Evolutionary conservation across 495 filamentous ascomycete genomes (phyloP).

Genomic region (Lasiosphaeria hispida): DNA sequence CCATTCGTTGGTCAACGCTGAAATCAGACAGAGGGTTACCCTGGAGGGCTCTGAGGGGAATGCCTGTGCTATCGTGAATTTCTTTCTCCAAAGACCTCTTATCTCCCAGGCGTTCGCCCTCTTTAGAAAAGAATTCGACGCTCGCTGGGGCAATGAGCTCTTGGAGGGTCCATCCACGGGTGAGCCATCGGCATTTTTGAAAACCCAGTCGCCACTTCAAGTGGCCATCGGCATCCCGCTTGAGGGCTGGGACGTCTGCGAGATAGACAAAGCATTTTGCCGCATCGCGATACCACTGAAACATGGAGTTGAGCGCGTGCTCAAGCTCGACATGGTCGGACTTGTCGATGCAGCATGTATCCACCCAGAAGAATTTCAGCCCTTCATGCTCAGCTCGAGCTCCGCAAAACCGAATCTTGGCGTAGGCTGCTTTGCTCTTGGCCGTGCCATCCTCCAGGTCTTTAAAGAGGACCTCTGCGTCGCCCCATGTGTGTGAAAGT

Average conservation of each 20-base stretch:
- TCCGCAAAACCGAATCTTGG: too few species aligned
- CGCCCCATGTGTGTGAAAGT: slow-evolving; percentile 10
- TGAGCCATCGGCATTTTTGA: slow-evolving; percentile 3
- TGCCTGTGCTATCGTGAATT: neutral
- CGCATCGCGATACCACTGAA: slow-evolving; percentile 4
- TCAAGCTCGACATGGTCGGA: neutral
- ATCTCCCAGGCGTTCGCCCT: neutral
- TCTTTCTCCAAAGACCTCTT: neutral
- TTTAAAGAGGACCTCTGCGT: neutral
- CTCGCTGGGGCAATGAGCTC: neutral
- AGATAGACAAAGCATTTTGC: neutral
- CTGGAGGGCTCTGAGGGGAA: neutral
- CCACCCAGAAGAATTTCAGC: too few species aligned
- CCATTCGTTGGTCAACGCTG: neutral
- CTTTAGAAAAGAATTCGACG: neutral
- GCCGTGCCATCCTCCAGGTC: neutral
- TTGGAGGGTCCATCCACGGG: too few species aligned
- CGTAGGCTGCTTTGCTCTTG: slow-evolving; percentile 6
- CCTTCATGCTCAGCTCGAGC: too few species aligned
- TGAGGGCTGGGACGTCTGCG: neutral
- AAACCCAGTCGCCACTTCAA: neutral
- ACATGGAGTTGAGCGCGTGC: slow-evolving; percentile 2
- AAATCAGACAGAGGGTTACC: neutral
- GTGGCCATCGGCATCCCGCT: neutral
- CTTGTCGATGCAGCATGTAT: too few species aligned